These are phyloP conservation scores for Trichosporon sp. DNA, from an alignment of 1,284 basidiomycete genomes.

Conservation along the genomic window DNA sequence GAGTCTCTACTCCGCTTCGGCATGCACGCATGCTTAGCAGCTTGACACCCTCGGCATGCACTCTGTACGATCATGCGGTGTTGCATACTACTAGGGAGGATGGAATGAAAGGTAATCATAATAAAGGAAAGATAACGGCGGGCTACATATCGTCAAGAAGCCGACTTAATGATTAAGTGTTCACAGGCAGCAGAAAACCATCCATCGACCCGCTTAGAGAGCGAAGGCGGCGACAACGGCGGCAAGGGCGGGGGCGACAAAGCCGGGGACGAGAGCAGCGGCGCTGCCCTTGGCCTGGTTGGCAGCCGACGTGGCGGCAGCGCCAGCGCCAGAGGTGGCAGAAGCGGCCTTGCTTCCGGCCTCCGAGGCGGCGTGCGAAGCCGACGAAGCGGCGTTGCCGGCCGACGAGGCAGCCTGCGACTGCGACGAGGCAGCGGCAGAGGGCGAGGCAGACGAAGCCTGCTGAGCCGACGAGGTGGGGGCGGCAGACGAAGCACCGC, in stretches of 20 bases:
- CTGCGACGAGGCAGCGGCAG: neutral
- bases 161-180: slow-evolving; percentile 3
- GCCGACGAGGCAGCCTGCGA: neutral
- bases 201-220: slow-evolving; percentile 15
- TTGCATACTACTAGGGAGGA: slow-evolving; percentile 2
- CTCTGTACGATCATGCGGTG: neutral
- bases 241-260: slow-evolving; percentile 5
- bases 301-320: neutral
- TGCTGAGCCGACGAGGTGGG: neutral
- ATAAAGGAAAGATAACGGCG: neutral
- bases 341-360: neutral
- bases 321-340: neutral
- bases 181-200: neutral
- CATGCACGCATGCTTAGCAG: too few species aligned
- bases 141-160: neutral
- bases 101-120: slow-evolving; percentile 2
- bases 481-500: neutral
- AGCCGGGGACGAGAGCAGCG: neutral
- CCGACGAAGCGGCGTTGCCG: neutral
- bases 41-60: too few species aligned
- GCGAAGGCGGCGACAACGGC: slow-evolving; percentile 8
- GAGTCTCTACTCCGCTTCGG: too few species aligned
- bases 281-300: too few species aligned
- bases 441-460: neutral
- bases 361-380: neutral